A percentile compares a stretch with the other conserved stretches of the same genome.
These are phyloP conservation scores for Trichocladium antarcticum DNA, from an alignment of 495 filamentous ascomycete species.

Conservation along the genomic window DNA sequence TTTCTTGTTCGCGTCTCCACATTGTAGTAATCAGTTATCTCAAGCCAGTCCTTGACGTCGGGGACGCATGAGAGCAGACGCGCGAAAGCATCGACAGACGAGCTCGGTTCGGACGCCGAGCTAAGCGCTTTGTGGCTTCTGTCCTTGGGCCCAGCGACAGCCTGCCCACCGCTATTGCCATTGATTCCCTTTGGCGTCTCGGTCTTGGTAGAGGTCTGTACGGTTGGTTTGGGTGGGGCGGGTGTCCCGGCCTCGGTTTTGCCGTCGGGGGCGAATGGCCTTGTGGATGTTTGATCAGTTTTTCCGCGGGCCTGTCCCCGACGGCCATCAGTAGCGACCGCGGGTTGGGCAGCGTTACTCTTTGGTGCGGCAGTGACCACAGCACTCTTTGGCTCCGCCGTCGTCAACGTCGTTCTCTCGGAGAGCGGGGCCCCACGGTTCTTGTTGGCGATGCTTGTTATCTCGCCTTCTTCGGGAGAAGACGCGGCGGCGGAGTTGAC, in stretches of 20 bases:
- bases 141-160: not conserved
- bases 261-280: not conserved
- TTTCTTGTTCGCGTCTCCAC: constrained; percentile 36
- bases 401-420: not conserved
- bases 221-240: too few species aligned
- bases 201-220: not conserved
- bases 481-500: not conserved
- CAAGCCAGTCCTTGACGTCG: constrained; percentile 51
- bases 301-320: not conserved
- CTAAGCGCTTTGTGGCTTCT: not conserved
- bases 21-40: constrained; percentile 49
- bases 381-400: not conserved
- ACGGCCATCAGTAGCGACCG: not conserved
- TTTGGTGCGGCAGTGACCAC: too few species aligned
- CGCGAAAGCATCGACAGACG: constrained; percentile 7
- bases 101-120: not conserved
- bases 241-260: too few species aligned
- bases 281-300: not conserved
- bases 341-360: too few species aligned
- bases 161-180: not conserved
- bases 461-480: constrained; percentile 3
- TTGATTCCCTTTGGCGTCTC: not conserved
- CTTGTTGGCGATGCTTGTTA: not conserved
- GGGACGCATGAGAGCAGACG: constrained; percentile 20
- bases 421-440: not conserved